Conservation (phyloP, 345 rosid species). For the Corchorus capsularis region DNA sequence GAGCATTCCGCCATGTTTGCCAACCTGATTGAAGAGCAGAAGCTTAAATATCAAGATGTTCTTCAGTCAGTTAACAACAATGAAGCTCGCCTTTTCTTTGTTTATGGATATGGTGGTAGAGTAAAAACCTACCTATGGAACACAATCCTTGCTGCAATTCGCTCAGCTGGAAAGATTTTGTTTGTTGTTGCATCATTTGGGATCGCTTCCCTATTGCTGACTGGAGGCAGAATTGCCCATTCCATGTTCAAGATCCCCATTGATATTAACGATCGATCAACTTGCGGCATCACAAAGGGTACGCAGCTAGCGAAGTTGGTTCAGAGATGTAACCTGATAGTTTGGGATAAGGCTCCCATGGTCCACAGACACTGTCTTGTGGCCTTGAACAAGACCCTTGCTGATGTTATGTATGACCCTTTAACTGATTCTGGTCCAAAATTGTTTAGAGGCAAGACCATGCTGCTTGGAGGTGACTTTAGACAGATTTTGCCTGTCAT, state of each 20-base stretch:
- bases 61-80: background rate
- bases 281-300: background rate
- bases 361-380: background rate
- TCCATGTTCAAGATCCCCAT: constrained; percentile 1
- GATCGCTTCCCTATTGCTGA: background rate
- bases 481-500: too few relatives aligned
- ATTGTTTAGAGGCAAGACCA: background rate
- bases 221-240: constrained; percentile 14
- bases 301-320: background rate
- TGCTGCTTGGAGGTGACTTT: too few relatives aligned
- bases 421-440: background rate
- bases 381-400: background rate
- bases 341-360: constrained; percentile 24
- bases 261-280: background rate
- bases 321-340: background rate
- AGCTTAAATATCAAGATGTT: background rate
- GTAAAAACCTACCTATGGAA: background rate
- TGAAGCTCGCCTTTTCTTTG: background rate
- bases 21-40: background rate
- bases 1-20: background rate
- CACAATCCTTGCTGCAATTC: background rate
- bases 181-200: constrained; percentile 8
- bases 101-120: background rate
- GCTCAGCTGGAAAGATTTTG: background rate
- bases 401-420: background rate